Percentiles rank a stretch among this genome's conserved stretches.
These are phyloP conservation scores for Bretziella fagacearum DNA, from an alignment of 2,329 filamentous ascomycete species.

Conservation along the genomic window DNA sequence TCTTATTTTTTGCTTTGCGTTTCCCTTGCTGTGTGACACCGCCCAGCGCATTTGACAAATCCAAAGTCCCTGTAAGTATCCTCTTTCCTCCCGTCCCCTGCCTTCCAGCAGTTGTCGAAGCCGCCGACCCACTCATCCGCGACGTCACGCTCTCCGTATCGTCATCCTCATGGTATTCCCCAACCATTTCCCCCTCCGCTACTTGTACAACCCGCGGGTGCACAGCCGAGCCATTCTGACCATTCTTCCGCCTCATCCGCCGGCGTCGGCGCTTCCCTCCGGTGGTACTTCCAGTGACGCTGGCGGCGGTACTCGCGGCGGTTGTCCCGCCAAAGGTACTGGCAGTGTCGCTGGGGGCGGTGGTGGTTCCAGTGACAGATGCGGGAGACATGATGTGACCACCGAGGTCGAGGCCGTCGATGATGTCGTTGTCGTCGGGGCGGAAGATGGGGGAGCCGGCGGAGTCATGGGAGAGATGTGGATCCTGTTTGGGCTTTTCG, in stretches of 20 bases:
- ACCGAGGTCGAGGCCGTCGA: constrained; percentile 12
- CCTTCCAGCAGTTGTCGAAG: too few species aligned
- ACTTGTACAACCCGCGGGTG: background rate
- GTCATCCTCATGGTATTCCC: too few species aligned
- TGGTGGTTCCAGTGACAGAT: background rate
- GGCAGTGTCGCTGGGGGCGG: constrained; percentile 6
- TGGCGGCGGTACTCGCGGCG: constrained; percentile 7
- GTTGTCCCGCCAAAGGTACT: constrained; percentile 10
- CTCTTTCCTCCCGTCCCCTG: constrained; percentile 1
- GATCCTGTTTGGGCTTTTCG: background rate
- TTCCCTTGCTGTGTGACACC: too few species aligned
- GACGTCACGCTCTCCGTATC: constrained; percentile 3
- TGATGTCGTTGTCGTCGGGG: constrained; percentile 13
- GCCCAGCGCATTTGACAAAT: constrained; percentile 3
- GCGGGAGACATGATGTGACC: background rate
- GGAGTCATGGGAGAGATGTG: background rate
- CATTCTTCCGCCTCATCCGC: background rate
- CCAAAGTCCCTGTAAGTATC: constrained; percentile 7
- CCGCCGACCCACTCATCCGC: background rate
- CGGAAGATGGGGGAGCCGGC: constrained; percentile 6
- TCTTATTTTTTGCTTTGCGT: constrained; percentile 7
- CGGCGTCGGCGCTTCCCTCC: constrained; percentile 4
- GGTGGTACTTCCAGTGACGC: background rate
- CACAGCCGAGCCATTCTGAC: too few species aligned
- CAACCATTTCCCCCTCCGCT: background rate